phyloP scores from a whole-genome alignment of 1,284 basidiomycete genomes.

The Tilletia walkeri region DNA sequence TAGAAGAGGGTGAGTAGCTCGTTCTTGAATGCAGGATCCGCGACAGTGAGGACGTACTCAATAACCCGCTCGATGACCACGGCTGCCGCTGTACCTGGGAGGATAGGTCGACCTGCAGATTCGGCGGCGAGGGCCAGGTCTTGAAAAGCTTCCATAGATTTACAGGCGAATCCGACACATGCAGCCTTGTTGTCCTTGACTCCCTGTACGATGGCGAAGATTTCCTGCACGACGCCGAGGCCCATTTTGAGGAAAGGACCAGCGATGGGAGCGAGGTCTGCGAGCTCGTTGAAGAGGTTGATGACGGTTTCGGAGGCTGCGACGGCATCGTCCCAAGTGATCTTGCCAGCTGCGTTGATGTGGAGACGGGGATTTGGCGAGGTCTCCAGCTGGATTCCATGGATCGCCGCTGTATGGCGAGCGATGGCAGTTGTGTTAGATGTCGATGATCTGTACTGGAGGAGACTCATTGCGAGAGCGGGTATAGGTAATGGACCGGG shows the following conservation, averaged over 20 bases:
- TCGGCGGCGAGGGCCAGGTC: background rate
- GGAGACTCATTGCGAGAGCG: constrained; percentile 18
- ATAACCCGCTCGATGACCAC: background rate
- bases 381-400: too few relatives aligned
- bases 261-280: background rate
- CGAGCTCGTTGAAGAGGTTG: constrained; percentile 1
- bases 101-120: background rate
- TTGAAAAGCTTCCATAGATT: background rate
- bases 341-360: too few relatives aligned
- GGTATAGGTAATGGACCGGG: too few relatives aligned
- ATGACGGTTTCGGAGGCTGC: too few relatives aligned
- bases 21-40: too few relatives aligned
- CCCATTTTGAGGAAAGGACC: background rate
- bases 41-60: background rate
- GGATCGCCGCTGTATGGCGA: too few relatives aligned
- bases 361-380: too few relatives aligned
- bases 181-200: constrained; percentile 1
- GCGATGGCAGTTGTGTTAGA: too few relatives aligned
- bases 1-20: background rate
- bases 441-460: too few relatives aligned
- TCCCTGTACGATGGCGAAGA: background rate
- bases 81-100: background rate
- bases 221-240: background rate
- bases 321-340: too few relatives aligned
- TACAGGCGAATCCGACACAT: background rate